Evolutionary conservation across 768 basidiomycete genomes (phyloP).

Genomic region (Wakefieldia striispora): DNA sequence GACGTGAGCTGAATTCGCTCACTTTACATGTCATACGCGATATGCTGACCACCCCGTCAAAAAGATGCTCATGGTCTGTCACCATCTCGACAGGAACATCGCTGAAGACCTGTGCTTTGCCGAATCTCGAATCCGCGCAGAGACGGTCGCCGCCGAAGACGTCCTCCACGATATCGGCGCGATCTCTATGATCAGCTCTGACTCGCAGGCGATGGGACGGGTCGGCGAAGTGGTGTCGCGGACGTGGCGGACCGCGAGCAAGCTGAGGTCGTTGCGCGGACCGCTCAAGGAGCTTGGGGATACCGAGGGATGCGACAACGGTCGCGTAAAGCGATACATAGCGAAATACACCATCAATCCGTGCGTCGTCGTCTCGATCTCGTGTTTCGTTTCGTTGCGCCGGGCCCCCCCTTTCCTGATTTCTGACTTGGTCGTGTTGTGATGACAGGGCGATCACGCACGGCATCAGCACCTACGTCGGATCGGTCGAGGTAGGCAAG

Average conservation of each 20-base stretch:
- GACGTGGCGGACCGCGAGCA: slow-evolving; percentile 97
- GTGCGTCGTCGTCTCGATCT: slow-evolving; percentile 55
- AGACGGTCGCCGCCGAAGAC: slow-evolving; percentile 97
- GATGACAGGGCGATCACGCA: slow-evolving; percentile 81
- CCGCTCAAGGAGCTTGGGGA: slow-evolving; percentile 63
- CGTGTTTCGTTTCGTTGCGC: neutral
- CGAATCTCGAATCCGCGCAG: slow-evolving; percentile 93
- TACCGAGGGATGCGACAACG: slow-evolving; percentile 57
- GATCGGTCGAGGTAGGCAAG: slow-evolving; percentile 76
- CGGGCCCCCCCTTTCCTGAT: too few relatives aligned
- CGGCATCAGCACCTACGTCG: slow-evolving; percentile 85
- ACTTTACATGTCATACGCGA: neutral
- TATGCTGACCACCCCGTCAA: slow-evolving; percentile 1
- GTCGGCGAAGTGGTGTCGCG: slow-evolving; percentile 91
- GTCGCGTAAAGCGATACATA: slow-evolving; percentile 90
- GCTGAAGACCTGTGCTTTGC: slow-evolving; percentile 95
- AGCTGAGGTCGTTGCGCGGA: slow-evolving; percentile 81
- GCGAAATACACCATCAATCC: slow-evolving; percentile 98
- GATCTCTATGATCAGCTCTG: slow-evolving; percentile 95
- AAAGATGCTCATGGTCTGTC: slow-evolving; percentile 99
- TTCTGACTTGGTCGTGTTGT: neutral
- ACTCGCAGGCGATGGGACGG: slow-evolving; percentile 97
- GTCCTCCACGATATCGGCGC: slow-evolving; percentile 91
- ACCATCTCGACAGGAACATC: slow-evolving; percentile 90
- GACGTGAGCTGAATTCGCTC: slow-evolving; percentile 58